Evolutionary conservation across 208 protist species (phyloP), one percentile per base, ranked within the genome.

Genomic region (Spongospora subterranea): DNA sequence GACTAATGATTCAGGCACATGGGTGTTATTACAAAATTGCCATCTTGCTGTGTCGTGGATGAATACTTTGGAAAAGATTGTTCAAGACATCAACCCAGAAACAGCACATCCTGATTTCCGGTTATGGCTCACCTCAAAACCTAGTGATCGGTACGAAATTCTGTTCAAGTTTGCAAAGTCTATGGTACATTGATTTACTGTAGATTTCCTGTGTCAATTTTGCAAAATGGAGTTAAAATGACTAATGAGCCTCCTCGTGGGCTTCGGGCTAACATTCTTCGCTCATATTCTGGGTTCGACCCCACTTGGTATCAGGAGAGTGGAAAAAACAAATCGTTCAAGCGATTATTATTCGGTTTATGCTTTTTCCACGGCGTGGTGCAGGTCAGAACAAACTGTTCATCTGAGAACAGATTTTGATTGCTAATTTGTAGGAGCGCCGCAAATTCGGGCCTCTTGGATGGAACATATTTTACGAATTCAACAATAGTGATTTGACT

Each of bases 391-490:
- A 13, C 38, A 29, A n/a, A 38, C 41, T 76, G 32, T 29, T 89
- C 64, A 1, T 76, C n/a, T 32, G 1, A 11, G 60, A 0, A 45
- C 1, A 0, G 0, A 89, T 45, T 91, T 46, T 45, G 66, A 60
- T 38, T 92, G n/a, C 41, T 77, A 0, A 32, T 66, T 29, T 65
- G 76, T 96, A 99, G 92, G 98, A 99, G 92, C 95, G 98, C 50
- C 94, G 98, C 82, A 99, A 99, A 95, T 99, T 99, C 93, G 98
- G 98, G 39, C 95, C 98, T 77, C 95, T 99, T 0, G 98, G 98
- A 32, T 99, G 98, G 97, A 99, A 99, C 93, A 98, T 98, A 88
- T 92, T 94, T 0, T 99, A 99, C 95, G 98, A 99, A 93, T 99
- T 98, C 95, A 99, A 96, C 20, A 95, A 95, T 0, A 96, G 96